phyloP scores from a whole-genome alignment of 495 filamentous ascomycete genomes.

The Jackrogersella minutella region DNA sequence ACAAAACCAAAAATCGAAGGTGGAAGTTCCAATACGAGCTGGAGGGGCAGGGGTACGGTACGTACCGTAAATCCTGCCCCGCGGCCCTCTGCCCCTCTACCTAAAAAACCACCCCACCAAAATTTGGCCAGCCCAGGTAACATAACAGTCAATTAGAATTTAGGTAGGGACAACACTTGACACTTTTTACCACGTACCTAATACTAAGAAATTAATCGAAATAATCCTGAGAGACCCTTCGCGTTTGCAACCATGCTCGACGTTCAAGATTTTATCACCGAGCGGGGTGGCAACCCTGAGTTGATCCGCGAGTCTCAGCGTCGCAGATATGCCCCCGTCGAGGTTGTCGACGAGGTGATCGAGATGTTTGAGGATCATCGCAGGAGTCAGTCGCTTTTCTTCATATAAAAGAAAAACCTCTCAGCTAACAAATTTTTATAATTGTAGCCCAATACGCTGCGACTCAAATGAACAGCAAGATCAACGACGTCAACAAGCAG shows the following conservation, averaged over 20 bases:
- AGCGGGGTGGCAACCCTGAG: slow-evolving; percentile 88
- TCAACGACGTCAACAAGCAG: slow-evolving; percentile 88
- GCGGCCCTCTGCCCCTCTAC: slow-evolving; percentile 33
- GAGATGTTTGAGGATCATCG: slow-evolving; percentile 86
- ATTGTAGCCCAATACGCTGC: slow-evolving; percentile 76
- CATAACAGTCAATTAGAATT: slow-evolving; percentile 16
- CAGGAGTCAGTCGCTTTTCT: slow-evolving; percentile 63
- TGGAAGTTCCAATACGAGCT: not conserved
- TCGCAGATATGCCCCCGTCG: slow-evolving; percentile 77
- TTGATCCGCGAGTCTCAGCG: slow-evolving; percentile 89
- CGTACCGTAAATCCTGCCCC: slow-evolving; percentile 20
- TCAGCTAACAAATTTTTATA: not conserved
- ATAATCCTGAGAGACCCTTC: not conserved
- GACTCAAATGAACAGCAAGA: slow-evolving; percentile 78
- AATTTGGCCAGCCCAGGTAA: slow-evolving; percentile 26
- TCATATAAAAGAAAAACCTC: not conserved
- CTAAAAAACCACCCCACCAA: slow-evolving; percentile 39
- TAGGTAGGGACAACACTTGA: not conserved
- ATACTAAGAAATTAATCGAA: not conserved
- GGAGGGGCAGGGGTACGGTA: not conserved
- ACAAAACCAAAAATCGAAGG: not conserved
- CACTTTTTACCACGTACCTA: slow-evolving; percentile 63
- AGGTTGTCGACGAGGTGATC: slow-evolving; percentile 89
- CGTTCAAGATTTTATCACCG: slow-evolving; percentile 79
- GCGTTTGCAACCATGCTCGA: slow-evolving; percentile 70